These are phyloP conservation scores for Lipomyces lipofer DNA, from an alignment of 805 yeast species.

Conservation along the genomic window DNA sequence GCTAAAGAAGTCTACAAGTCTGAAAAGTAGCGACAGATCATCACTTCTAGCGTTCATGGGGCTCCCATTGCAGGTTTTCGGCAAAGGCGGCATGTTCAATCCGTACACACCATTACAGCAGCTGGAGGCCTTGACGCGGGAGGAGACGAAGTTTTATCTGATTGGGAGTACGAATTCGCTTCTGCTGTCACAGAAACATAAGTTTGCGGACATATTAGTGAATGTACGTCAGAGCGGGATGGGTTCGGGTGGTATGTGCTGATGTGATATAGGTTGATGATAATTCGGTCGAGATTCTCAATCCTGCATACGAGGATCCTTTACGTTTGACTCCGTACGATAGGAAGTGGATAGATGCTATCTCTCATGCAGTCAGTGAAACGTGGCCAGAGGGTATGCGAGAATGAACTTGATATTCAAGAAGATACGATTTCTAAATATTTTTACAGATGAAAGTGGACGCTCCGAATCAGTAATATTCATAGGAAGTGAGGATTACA, in stretches of 20 bases:
- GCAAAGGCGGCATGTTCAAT: conserved; percentile 81
- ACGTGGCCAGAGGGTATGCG: conserved; percentile 42
- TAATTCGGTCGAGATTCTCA: conserved; percentile 49
- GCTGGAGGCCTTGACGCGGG: conserved; percentile 64
- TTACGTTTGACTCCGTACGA: conserved; percentile 60
- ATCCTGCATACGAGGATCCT: conserved; percentile 45
- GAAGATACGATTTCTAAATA: not conserved
- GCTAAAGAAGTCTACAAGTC: conserved; percentile 59
- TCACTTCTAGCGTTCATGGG: conserved; percentile 82
- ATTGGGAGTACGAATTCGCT: conserved; percentile 89
- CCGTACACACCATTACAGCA: conserved; percentile 96
- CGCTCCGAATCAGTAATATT: conserved; percentile 51
- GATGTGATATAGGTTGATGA: conserved; percentile 27
- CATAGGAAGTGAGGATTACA: conserved; percentile 81
- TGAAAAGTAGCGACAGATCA: conserved; percentile 74
- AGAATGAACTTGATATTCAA: not conserved
- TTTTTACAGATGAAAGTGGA: conserved; percentile 40
- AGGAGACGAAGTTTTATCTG: conserved; percentile 61
- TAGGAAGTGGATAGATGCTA: conserved; percentile 67
- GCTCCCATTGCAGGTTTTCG: conserved; percentile 81
- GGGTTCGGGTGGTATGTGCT: conserved; percentile 51
- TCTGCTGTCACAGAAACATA: conserved; percentile 61
- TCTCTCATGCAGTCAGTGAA: conserved; percentile 52
- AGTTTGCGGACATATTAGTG: conserved; percentile 68
- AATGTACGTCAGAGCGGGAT: conserved; percentile 47